Evolutionary conservation across 495 filamentous ascomycete species (phyloP), one percentile per base, ranked within the genome.

Genomic region (Podospora comata): DNA sequence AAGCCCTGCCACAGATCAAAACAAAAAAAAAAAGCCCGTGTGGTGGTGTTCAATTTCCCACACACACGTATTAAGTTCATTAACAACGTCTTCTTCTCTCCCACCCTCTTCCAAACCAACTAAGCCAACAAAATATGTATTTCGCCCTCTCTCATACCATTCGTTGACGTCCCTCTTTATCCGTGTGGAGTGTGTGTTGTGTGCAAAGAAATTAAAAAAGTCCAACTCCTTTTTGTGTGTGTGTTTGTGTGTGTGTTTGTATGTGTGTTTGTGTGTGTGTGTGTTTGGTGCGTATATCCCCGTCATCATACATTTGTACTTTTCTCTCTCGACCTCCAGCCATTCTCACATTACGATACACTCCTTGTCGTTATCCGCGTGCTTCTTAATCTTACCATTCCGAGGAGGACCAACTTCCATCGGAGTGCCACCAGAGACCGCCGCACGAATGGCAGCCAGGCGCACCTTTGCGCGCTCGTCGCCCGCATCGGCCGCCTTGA

Each of bases 401-500:
- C 81, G 80, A 13, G 83, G 68, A 11, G 78, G 77, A 26, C 78
- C 82, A 13, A 85, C 81, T 48, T 84, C 83, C 81, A 83, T 82
- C 4, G 86, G 83, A 28, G 80, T 83, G 11, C 85, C 86, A 6
- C 94, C 95, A 54, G 90, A 90, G 16, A 92, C 91, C 16, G 96
- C 95, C 0, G 91, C 91, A 23, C 88, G 86, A 68, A 99, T 98
- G 9, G 92, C 90, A 44, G 91, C 89, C 28, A 99, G 84, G 4
- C 95, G 86, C 67, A 92, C 89, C 74, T 90, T 93, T 19, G 95
- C 95, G 20, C 93, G 87, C 72, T 92, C 90, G 70, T 98, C 94
- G 57, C 94, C 95, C 57, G 93, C 89, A 67, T 96, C 95, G 11
- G 95, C 96, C 2, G 95, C 94, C 77, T 91, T 91, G 64, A 98